phyloP scores from a whole-genome alignment of 2,329 filamentous ascomycete species.

The Furcasterigmium sp. region DNA sequence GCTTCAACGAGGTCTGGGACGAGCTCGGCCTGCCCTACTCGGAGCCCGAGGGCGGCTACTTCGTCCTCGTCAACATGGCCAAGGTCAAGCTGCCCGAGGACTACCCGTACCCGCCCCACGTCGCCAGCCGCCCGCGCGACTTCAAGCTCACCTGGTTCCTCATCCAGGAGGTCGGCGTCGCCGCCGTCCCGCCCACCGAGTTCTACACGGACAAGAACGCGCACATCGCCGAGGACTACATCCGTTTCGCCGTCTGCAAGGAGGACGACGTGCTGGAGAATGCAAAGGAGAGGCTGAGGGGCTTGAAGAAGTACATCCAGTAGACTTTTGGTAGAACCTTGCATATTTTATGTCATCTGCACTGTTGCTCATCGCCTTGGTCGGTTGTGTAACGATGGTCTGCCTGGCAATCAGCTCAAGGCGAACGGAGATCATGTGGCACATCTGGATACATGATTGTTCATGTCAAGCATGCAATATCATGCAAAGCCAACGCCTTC shows the following conservation, averaged over 20 bases:
- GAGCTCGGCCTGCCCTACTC: conserved; percentile 78
- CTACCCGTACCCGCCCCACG: conserved; percentile 87
- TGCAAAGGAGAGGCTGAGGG: conserved; percentile 70
- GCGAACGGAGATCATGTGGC: too few species aligned
- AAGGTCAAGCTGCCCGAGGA: conserved; percentile 78
- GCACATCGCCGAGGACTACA: conserved; percentile 84
- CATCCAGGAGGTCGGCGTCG: conserved; percentile 93
- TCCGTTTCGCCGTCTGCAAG: conserved; percentile 96
- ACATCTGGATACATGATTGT: too few species aligned
- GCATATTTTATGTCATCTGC: too few species aligned
- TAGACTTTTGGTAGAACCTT: too few species aligned
- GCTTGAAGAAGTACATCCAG: conserved; percentile 65
- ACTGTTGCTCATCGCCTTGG: too few species aligned
- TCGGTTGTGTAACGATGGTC: too few species aligned
- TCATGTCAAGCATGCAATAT: too few species aligned
- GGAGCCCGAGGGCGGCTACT: conserved; percentile 94
- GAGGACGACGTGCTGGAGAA: conserved; percentile 77
- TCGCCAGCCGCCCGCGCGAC: conserved; percentile 79
- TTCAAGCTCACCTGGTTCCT: conserved; percentile 96
- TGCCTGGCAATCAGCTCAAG: too few species aligned
- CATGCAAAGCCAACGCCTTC: too few species aligned
- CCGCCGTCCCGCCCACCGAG: conserved; percentile 92
- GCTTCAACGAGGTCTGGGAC: conserved; percentile 77
- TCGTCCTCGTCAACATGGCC: conserved; percentile 88
- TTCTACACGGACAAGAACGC: conserved; percentile 88